Conservation (phyloP, 2,329 filamentous ascomycete genomes). For the Incumbomyces lentus region DNA sequence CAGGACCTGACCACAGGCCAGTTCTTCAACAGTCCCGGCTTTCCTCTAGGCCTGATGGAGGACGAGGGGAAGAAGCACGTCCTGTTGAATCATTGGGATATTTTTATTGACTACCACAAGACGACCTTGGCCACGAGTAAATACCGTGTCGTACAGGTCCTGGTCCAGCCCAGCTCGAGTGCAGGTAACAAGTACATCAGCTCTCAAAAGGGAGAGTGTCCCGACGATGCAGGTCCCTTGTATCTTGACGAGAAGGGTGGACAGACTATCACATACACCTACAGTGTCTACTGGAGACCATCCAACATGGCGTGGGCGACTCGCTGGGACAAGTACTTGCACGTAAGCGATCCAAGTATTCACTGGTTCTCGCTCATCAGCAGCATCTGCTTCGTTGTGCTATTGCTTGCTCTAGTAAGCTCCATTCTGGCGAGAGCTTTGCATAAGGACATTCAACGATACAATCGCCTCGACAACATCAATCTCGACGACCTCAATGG, state of each 20-base stretch:
- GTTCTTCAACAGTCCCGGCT: conserved; percentile 84
- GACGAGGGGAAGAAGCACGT: conserved; percentile 47
- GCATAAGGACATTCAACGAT: conserved; percentile 89
- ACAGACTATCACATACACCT: conserved; percentile 72
- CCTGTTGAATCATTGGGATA: conserved; percentile 94
- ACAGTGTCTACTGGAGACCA: conserved; percentile 79
- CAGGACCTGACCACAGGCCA: conserved; percentile 64
- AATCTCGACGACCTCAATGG: conserved; percentile 80
- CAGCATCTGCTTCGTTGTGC: conserved; percentile 86
- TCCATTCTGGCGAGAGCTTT: conserved; percentile 84
- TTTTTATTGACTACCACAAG: conserved; percentile 83
- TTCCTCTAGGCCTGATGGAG: conserved; percentile 57
- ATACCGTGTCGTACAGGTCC: conserved; percentile 81
- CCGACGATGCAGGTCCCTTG: conserved; percentile 29
- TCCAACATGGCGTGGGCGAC: conserved; percentile 88
- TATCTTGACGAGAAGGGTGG: conserved; percentile 53
- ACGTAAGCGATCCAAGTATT: conserved; percentile 94
- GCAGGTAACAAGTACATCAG: conserved; percentile 42
- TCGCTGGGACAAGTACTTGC: conserved; percentile 96
- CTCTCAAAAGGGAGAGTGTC: conserved; percentile 52
- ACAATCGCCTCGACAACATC: conserved; percentile 88
- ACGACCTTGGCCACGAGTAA: conserved; percentile 51
- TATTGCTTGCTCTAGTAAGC: conserved; percentile 80
- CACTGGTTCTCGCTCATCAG: conserved; percentile 99
- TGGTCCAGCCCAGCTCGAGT: conserved; percentile 71